Evolutionary conservation across 192 early-diverging fungal genomes (phyloP), one percentile per base, ranked within the genome.

Genomic region (Podila verticillata): DNA sequence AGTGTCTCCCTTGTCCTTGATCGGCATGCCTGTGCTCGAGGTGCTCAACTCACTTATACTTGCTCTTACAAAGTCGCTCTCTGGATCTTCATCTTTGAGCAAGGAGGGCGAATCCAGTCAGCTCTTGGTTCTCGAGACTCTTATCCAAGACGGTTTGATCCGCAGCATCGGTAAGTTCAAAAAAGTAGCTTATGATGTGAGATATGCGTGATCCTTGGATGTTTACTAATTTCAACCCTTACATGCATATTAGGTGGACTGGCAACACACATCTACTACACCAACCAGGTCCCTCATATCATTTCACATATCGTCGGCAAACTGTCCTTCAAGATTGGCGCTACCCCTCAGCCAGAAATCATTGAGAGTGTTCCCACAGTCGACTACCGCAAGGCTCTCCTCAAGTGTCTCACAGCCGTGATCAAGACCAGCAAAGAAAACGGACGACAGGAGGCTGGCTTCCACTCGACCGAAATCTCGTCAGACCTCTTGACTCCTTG

Each of bases 231-330:
- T 71, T 26, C 1, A 24, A 54, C 22, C 44, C 44, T 54, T n/a
- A 20, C 12, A 7, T 54, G 22, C 51, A 20, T 15, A 29, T 4
- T 73, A 85, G 84, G 84, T 59, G 87, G 87, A 4, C 66, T 89
- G 59, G 85, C 85, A 8, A 85, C 81, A 3, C 88, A 89, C 35
- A 87, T 85, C n/a, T 89, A 89, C 36, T 89, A 89, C 65, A 74
- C 83, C 0, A 87, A 87, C 59, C 88, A 89, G 66, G 63, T 88
- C 5, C 82, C 84, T 56, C 87, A 89, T 57, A 89, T 89, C 24
- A 84, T 87, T 15, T 84, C 84, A 10, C 84, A 87, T 54, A 83
- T 89, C 32, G 69, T 84, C 30, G 70, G 73, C 68, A 84, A 84
- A 56, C 66, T 89, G n/a, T 63, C 68, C 15, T 78, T 71, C 57